Percentiles rank a stretch among this genome's conserved stretches.
Conservation (phyloP, 2,329 filamentous ascomycete species). For the Colletotrichum eleusines region DNA sequence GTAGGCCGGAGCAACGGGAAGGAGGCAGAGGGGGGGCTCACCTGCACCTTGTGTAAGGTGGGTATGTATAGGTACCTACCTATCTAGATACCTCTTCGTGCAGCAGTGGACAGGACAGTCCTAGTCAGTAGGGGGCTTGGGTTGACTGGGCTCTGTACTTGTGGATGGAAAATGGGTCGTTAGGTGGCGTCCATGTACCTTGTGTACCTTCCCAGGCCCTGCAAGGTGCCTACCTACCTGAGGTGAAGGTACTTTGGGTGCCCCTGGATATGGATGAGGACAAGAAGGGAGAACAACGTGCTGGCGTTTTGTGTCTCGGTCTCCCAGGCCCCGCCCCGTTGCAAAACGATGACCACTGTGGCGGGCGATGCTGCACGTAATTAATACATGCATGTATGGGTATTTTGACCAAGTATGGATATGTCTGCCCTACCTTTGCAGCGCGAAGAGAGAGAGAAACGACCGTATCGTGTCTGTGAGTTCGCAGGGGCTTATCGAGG, state of each 20-base stretch:
- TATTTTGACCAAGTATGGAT: no score
- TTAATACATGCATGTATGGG: not conserved
- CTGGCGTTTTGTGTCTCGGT: slow-evolving; percentile 8
- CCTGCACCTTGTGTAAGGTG: no score
- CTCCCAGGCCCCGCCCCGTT: not conserved
- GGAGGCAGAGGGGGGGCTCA: slow-evolving; percentile 4
- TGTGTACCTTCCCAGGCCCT: not conserved
- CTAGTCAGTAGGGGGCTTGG: not conserved
- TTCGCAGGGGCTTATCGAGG: not conserved
- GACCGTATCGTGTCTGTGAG: not conserved
- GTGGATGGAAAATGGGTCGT: no score
- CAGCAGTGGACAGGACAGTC: not conserved
- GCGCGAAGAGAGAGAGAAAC: no score
- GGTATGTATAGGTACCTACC: no score
- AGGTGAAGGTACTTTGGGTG: not conserved
- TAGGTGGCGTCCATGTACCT: not conserved
- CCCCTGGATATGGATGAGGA: not conserved
- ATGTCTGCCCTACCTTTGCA: no score
- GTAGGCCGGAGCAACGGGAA: slow-evolving; percentile 3
- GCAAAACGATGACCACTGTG: not conserved
- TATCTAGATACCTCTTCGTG: no score
- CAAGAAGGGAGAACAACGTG: not conserved
- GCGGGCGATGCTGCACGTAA: not conserved
- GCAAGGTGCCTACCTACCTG: not conserved
- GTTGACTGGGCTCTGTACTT: not conserved